These are phyloP conservation scores for Plantago major DNA, from an alignment of 257 asterid species.

Conservation along the genomic window DNA sequence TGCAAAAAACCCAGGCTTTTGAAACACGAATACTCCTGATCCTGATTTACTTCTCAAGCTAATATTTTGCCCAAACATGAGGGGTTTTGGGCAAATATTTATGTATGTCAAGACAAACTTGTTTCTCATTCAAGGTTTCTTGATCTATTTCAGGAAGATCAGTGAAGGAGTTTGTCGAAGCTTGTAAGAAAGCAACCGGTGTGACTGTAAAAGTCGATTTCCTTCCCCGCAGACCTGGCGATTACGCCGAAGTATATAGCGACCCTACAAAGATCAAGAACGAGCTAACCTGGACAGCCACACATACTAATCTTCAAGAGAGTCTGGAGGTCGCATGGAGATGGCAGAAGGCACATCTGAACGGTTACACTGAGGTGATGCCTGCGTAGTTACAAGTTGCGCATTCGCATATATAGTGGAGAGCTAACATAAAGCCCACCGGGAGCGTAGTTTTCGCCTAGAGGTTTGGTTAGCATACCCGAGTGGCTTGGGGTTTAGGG, in stretches of 20 bases:
- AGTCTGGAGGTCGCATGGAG: constrained; percentile 86
- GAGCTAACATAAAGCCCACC: constrained; percentile 30
- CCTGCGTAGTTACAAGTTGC: constrained; percentile 34
- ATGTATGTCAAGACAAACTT: background rate
- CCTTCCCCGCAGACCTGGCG: constrained; percentile 91
- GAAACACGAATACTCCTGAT: no score
- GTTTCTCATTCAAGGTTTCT: constrained; percentile 6
- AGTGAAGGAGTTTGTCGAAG: constrained; percentile 92
- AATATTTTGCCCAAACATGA: no score
- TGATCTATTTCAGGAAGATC: constrained; percentile 62
- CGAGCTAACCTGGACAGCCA: constrained; percentile 88
- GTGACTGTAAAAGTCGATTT: constrained; percentile 67
- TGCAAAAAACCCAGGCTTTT: background rate
- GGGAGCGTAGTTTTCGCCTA: constrained; percentile 8
- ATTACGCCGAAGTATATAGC: constrained; percentile 89
- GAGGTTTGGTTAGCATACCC: constrained; percentile 5
- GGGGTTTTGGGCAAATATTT: background rate
- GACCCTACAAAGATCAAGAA: constrained; percentile 66
- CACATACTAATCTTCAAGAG: constrained; percentile 55
- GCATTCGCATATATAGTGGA: constrained; percentile 22
- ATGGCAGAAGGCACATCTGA: constrained; percentile 82
- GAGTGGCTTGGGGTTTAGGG: background rate
- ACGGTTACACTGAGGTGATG: constrained; percentile 57
- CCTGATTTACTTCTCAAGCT: no score
- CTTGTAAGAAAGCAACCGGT: constrained; percentile 91